These are phyloP conservation scores for Fusarium tuaranense DNA, from an alignment of 2,329 filamentous ascomycete genomes.

Conservation along the genomic window DNA sequence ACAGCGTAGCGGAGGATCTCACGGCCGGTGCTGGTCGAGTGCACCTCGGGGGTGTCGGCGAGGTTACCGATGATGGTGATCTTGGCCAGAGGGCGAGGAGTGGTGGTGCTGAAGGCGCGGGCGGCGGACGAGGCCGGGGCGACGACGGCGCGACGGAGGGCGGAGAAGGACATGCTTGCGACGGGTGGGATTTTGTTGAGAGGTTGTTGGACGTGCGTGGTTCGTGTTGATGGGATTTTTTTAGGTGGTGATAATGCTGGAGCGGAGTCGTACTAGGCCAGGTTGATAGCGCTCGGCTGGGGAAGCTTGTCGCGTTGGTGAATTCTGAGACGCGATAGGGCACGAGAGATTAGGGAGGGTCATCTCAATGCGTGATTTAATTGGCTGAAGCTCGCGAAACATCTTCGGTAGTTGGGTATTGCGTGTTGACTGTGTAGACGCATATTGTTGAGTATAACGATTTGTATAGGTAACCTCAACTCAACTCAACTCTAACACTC, in stretches of 20 bases:
- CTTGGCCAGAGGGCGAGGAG: slow-evolving; percentile 75
- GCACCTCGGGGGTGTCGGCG: slow-evolving; percentile 80
- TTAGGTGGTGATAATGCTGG: slow-evolving; percentile 3
- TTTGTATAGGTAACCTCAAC: not conserved
- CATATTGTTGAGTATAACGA: slow-evolving; percentile 16
- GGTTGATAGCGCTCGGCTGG: slow-evolving; percentile 3
- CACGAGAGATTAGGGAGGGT: slow-evolving; percentile 23
- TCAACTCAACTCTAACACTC: not conserved
- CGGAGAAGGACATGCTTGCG: slow-evolving; percentile 59
- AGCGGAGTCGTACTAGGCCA: slow-evolving; percentile 11
- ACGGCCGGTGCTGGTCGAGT: slow-evolving; percentile 74
- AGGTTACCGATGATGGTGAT: slow-evolving; percentile 91
- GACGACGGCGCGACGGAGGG: slow-evolving; percentile 64
- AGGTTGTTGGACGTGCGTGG: not conserved
- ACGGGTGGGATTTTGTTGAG: not conserved
- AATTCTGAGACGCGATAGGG: slow-evolving; percentile 33
- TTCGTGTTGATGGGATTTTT: not conserved
- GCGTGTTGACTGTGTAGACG: slow-evolving; percentile 14
- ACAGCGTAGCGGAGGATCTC: slow-evolving; percentile 84
- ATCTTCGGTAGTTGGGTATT: slow-evolving; percentile 7
- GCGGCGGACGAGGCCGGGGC: slow-evolving; percentile 60
- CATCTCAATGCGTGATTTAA: slow-evolving; percentile 21
- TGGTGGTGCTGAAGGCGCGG: slow-evolving; percentile 82
- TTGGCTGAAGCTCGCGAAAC: slow-evolving; percentile 21
- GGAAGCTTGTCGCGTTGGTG: slow-evolving; percentile 34